Evolutionary conservation across 2,329 filamentous ascomycete species (phyloP).

Genomic region (Fusarium buxicola): DNA sequence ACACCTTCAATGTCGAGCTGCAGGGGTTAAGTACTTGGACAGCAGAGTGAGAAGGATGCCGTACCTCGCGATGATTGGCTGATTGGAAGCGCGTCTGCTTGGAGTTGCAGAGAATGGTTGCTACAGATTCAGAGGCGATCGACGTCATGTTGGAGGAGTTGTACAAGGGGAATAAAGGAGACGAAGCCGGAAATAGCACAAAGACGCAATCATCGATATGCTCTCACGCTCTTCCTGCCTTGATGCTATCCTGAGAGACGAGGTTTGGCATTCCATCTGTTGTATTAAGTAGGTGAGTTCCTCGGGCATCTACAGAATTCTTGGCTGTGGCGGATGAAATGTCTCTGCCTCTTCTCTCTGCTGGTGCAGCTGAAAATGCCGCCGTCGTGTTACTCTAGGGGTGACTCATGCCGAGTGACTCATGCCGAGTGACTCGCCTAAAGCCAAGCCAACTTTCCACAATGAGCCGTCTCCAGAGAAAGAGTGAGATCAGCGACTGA

Average conservation of each 20-base stretch:
- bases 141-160: slow-evolving; percentile 56
- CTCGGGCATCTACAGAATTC: neutral
- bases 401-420: slow-evolving; percentile 43
- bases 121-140: slow-evolving; percentile 61
- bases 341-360: slow-evolving; percentile 7
- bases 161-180: neutral
- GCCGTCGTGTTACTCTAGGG: slow-evolving; percentile 7
- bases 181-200: neutral
- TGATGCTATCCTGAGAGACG: slow-evolving; percentile 7
- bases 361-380: slow-evolving; percentile 7
- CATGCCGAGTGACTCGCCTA: slow-evolving; percentile 40
- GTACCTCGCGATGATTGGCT: slow-evolving; percentile 68
- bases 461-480: neutral
- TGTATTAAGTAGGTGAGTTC: neutral
- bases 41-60: neutral
- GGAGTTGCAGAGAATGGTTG: slow-evolving; percentile 70
- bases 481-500: neutral
- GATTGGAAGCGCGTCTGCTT: slow-evolving; percentile 74
- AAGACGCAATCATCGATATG: neutral
- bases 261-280: neutral
- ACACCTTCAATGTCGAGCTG: slow-evolving; percentile 79
- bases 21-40: neutral
- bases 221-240: neutral
- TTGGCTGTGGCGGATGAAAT: neutral
- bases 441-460: neutral